Evolutionary conservation across 2,329 filamentous ascomycete genomes (phyloP).

Genomic region (Monilinia vaccinii-corymbosi): DNA sequence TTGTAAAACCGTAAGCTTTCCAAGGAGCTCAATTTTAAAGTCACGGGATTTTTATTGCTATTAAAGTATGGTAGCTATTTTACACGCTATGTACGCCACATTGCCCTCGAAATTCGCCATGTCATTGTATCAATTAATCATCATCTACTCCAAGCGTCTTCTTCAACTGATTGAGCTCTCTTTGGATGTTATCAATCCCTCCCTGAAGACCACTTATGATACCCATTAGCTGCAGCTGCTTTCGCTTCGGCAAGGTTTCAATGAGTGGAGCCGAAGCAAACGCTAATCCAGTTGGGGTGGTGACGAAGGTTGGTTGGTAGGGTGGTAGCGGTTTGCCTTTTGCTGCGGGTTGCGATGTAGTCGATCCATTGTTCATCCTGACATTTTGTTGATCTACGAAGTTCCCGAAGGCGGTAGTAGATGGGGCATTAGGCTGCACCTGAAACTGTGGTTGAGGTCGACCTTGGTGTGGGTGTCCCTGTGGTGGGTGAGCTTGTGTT

Average conservation of each 20-base stretch:
- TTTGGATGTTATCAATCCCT: constrained; percentile 28
- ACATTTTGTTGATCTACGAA: constrained; percentile 5
- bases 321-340: neutral
- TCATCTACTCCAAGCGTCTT: constrained; percentile 26
- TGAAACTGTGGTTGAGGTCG: constrained; percentile 2
- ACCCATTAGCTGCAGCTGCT: constrained; percentile 28
- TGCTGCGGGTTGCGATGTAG: neutral
- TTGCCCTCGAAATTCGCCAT: neutral
- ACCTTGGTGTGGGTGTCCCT: neutral
- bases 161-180: constrained; percentile 26
- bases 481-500: neutral
- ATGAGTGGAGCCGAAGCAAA: constrained; percentile 20
- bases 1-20: neutral
- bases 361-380: constrained; percentile 1
- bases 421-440: neutral
- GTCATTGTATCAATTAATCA: constrained; percentile 1
- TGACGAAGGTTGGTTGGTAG: constrained; percentile 1
- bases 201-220: constrained; percentile 27
- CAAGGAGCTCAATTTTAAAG: neutral
- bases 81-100: neutral
- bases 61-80: neutral
- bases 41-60: constrained; percentile 1
- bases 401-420: neutral
- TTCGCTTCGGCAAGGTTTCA: constrained; percentile 26
- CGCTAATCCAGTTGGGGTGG: neutral